Conservation (phyloP, 2,329 filamentous ascomycete species). For the Aureobasidium mangrovei region DNA sequence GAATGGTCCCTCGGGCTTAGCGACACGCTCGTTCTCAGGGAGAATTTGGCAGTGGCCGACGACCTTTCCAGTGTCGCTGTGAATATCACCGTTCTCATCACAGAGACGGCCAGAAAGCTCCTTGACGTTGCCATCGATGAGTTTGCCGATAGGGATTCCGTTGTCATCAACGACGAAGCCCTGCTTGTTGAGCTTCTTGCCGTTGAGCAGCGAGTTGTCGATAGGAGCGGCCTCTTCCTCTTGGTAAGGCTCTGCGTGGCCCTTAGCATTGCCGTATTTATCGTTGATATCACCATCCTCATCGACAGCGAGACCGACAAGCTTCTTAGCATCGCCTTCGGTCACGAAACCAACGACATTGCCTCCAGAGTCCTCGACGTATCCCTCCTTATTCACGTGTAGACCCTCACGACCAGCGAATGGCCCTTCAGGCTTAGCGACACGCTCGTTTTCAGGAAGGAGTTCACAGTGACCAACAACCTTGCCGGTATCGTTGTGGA, state of each 20-base stretch:
- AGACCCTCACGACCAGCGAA: slow-evolving; percentile 59
- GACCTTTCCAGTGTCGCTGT: slow-evolving; percentile 63
- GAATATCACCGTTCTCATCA: slow-evolving; percentile 62
- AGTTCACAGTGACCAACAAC: slow-evolving; percentile 49
- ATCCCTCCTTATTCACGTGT: slow-evolving; percentile 60
- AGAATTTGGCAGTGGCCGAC: slow-evolving; percentile 61
- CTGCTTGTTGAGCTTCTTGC: slow-evolving; percentile 42
- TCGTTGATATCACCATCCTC: slow-evolving; percentile 77
- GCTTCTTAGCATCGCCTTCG: slow-evolving; percentile 60
- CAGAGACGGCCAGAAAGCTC: slow-evolving; percentile 59
- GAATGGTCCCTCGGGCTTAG: slow-evolving; percentile 42
- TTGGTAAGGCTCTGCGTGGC: slow-evolving; percentile 49
- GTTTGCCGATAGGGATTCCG: slow-evolving; percentile 47
- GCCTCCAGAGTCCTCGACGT: slow-evolving; percentile 68
- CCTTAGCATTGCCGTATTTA: slow-evolving; percentile 58
- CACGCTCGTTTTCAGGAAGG: slow-evolving; percentile 48
- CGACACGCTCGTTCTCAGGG: slow-evolving; percentile 52
- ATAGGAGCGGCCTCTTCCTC: slow-evolving; percentile 35
- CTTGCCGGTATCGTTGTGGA: slow-evolving; percentile 49
- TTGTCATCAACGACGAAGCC: slow-evolving; percentile 43
- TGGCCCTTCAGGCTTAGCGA: slow-evolving; percentile 52
- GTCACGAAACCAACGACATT: slow-evolving; percentile 64
- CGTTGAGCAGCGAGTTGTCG: slow-evolving; percentile 39
- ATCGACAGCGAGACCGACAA: slow-evolving; percentile 67
- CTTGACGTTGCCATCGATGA: slow-evolving; percentile 58